phyloP scores from a whole-genome alignment of 768 basidiomycete species.

The Cantharellus cinnabarinus region DNA sequence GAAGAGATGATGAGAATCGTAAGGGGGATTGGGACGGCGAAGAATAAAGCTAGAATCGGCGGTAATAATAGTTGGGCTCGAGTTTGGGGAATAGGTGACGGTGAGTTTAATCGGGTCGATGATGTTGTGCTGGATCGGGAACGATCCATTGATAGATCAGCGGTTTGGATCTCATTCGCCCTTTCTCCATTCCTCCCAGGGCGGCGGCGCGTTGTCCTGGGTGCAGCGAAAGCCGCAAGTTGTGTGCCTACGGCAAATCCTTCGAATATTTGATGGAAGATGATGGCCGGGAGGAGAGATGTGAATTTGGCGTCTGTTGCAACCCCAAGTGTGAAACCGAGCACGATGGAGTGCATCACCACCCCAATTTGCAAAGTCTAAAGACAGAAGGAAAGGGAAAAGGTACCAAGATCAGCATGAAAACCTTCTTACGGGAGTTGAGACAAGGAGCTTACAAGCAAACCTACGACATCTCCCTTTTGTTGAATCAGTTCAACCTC shows the following conservation, averaged over 20 bases:
- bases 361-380: slow-evolving; percentile 69
- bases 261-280: slow-evolving; percentile 73
- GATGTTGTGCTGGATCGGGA: slow-evolving; percentile 5
- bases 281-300: slow-evolving; percentile 50
- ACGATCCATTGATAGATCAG: background rate
- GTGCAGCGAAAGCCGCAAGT: slow-evolving; percentile 42
- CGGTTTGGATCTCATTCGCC: background rate
- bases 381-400: background rate
- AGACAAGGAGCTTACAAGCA: slow-evolving; percentile 31
- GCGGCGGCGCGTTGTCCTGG: background rate
- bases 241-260: slow-evolving; percentile 68
- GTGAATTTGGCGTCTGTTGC: slow-evolving; percentile 51
- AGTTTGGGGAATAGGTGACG: slow-evolving; percentile 19
- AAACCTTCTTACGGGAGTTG: background rate
- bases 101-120: slow-evolving; percentile 26
- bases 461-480: slow-evolving; percentile 41
- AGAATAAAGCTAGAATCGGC: slow-evolving; percentile 10
- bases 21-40: slow-evolving; percentile 47
- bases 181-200: background rate
- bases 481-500: background rate
- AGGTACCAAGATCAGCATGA: background rate
- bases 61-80: slow-evolving; percentile 9
- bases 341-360: slow-evolving; percentile 67
- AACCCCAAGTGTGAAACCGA: slow-evolving; percentile 58
- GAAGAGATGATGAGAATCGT: slow-evolving; percentile 44